A percentile compares a stretch with the other conserved stretches of the same genome.
Evolutionary conservation across 1,284 basidiomycete species (phyloP).

Genomic region (Ceratobasidium sp.): DNA sequence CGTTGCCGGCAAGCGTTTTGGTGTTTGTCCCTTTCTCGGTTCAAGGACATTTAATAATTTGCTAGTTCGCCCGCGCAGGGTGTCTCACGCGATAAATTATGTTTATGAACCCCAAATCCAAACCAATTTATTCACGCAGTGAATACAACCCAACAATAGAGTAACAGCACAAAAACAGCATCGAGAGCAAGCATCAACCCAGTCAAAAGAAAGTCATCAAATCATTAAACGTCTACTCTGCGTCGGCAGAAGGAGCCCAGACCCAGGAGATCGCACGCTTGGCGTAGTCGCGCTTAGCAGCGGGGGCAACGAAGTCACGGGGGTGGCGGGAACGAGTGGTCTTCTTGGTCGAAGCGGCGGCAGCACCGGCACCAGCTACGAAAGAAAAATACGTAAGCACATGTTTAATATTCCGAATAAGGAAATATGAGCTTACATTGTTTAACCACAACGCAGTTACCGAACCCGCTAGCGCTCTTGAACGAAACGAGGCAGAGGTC

Average conservation of each 20-base stretch:
- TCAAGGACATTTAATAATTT: too few species aligned
- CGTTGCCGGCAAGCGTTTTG: too few species aligned
- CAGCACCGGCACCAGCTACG: conserved; percentile 13
- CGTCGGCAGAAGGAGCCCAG: conserved; percentile 16
- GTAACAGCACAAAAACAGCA: conserved; percentile 32
- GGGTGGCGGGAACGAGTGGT: conserved; percentile 36
- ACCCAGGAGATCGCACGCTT: conserved; percentile 40
- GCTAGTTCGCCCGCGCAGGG: too few species aligned
- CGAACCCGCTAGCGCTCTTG: conserved; percentile 45
- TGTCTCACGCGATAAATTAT: neutral
- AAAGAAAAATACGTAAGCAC: neutral
- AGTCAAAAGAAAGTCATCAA: neutral
- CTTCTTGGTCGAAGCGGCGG: conserved; percentile 31
- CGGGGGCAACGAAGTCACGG: conserved; percentile 24
- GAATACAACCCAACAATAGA: conserved; percentile 34
- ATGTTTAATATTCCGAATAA: neutral
- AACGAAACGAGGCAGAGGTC: conserved; percentile 37
- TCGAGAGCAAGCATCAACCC: conserved; percentile 12
- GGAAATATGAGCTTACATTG: conserved; percentile 8
- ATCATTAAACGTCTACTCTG: neutral
- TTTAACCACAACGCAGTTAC: conserved; percentile 42
- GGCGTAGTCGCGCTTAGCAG: conserved; percentile 15
- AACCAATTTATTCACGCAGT: conserved; percentile 34
- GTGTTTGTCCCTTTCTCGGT: too few species aligned
- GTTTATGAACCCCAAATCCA: conserved; percentile 17